Percentiles rank a stretch among this genome's conserved stretches.
phyloP scores from a whole-genome alignment of 1,139 yeast genomes.

The Hansenula lynferdii region DNA sequence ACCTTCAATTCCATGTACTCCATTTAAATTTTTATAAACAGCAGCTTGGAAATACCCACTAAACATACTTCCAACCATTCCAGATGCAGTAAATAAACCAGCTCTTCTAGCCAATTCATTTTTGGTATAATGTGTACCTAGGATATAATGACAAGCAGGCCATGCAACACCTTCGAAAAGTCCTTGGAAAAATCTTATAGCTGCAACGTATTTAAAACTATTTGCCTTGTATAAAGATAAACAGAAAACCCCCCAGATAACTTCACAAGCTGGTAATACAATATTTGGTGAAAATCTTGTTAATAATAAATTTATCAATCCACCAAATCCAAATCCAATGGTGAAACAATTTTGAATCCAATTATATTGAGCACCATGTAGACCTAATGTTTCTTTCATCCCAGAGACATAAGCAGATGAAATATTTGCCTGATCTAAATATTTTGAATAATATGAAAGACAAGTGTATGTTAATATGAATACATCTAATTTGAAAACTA shows the following conservation, averaged over 20 bases:
- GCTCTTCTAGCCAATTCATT: conserved; percentile 53
- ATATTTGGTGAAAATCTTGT: not conserved
- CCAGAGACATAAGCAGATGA: conserved; percentile 32
- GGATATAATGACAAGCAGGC: conserved; percentile 49
- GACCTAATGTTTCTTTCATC: conserved; percentile 27
- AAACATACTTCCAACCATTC: conserved; percentile 50
- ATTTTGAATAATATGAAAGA: conserved; percentile 31
- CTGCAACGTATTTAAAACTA: conserved; percentile 39
- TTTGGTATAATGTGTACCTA: conserved; percentile 54
- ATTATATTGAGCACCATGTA: conserved; percentile 23
- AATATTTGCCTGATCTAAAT: conserved; percentile 26
- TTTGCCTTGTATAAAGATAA: conserved; percentile 36
- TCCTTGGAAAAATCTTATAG: conserved; percentile 51
- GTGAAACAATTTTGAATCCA: conserved; percentile 20
- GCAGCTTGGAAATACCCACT: conserved; percentile 59
- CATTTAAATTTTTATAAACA: conserved; percentile 39
- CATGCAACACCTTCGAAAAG: conserved; percentile 54
- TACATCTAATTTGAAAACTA: conserved; percentile 32
- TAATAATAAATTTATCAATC: conserved; percentile 17
- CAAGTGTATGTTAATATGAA: conserved; percentile 30
- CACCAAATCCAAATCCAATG: conserved; percentile 24
- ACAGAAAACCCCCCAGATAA: conserved; percentile 24
- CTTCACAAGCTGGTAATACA: not conserved
- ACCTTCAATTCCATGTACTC: conserved; percentile 43
- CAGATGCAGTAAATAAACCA: conserved; percentile 52